Percentiles rank a stretch among this genome's conserved stretches.
These are phyloP conservation scores for Nadsonia fulvescens DNA, from an alignment of 805 yeast species.

Conservation along the genomic window DNA sequence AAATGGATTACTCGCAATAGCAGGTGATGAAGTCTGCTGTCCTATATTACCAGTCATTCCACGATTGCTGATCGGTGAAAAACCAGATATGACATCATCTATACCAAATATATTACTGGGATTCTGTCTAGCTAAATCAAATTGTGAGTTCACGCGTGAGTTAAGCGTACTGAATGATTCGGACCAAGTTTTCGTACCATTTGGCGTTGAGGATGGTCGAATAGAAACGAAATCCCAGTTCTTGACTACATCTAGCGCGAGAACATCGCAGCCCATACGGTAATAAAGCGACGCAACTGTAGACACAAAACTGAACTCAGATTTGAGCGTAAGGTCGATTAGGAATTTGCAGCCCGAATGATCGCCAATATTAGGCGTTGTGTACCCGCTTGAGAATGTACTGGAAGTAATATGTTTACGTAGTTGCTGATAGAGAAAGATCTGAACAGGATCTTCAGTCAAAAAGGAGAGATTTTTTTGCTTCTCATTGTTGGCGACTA, in stretches of 20 bases:
- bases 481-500: slow-evolving; percentile 2
- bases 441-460: slow-evolving; percentile 69
- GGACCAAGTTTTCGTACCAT: no score
- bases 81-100: no score
- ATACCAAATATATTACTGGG: no score
- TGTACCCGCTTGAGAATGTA: slow-evolving; percentile 11
- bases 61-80: no score
- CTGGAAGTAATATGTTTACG: slow-evolving; percentile 22
- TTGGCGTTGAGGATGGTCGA: no score
- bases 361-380: slow-evolving; percentile 31
- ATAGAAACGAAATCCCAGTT: slow-evolving; percentile 43
- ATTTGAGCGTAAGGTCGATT: slow-evolving; percentile 1
- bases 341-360: slow-evolving; percentile 13
- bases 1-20: no score
- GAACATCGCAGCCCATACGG: slow-evolving; percentile 81
- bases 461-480: slow-evolving; percentile 21
- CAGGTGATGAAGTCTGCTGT: no score
- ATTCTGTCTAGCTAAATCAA: no score
- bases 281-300: slow-evolving; percentile 50
- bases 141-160: no score
- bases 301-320: slow-evolving; percentile 44
- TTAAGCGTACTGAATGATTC: no score
- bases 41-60: no score
- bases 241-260: slow-evolving; percentile 42
- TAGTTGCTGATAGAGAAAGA: slow-evolving; percentile 44